Percentiles rank a stretch among this genome's conserved stretches.
phyloP scores from a whole-genome alignment of 768 basidiomycete genomes.

The Strobilomyces echinocephalus region DNA sequence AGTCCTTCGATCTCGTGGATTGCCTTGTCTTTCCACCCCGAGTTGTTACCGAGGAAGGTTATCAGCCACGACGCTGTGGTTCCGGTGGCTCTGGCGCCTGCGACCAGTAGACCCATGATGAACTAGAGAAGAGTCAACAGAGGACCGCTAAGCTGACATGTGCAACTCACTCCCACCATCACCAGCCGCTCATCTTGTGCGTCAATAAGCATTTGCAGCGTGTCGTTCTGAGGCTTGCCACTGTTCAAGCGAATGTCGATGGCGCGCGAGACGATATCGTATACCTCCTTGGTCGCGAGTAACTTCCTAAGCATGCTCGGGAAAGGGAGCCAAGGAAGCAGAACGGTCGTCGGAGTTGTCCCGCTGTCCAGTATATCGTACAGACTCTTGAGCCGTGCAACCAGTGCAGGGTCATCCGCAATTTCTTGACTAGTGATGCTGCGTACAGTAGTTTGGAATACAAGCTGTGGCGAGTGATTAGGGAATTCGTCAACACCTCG shows the following conservation, averaged over 20 bases:
- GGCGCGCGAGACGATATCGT: slow-evolving; percentile 57
- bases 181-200: slow-evolving; percentile 61
- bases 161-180: slow-evolving; percentile 57
- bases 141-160: slow-evolving; percentile 14
- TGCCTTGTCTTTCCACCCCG: slow-evolving; percentile 62
- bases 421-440: slow-evolving; percentile 65
- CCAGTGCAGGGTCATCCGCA: slow-evolving; percentile 57
- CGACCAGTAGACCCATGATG: slow-evolving; percentile 76
- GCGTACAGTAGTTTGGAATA: slow-evolving; percentile 72
- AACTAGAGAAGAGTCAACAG: slow-evolving; percentile 45
- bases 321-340: slow-evolving; percentile 73
- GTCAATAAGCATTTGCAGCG: slow-evolving; percentile 72
- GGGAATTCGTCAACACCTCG: neutral
- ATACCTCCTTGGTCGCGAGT: slow-evolving; percentile 70
- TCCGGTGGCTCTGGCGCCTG: slow-evolving; percentile 77
- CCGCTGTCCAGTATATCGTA: slow-evolving; percentile 67
- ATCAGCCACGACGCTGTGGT: slow-evolving; percentile 77
- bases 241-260: slow-evolving; percentile 55
- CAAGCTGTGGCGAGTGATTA: slow-evolving; percentile 37
- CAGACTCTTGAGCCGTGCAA: slow-evolving; percentile 55
- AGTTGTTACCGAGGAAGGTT: slow-evolving; percentile 64
- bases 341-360: slow-evolving; percentile 67
- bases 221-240: slow-evolving; percentile 56
- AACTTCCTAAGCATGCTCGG: slow-evolving; percentile 68
- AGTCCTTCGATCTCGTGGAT: slow-evolving; percentile 55